A percentile compares a stretch with the other conserved stretches of the same genome.
Conservation (phyloP, 2,329 filamentous ascomycete species). For the Penicillium sp. region DNA sequence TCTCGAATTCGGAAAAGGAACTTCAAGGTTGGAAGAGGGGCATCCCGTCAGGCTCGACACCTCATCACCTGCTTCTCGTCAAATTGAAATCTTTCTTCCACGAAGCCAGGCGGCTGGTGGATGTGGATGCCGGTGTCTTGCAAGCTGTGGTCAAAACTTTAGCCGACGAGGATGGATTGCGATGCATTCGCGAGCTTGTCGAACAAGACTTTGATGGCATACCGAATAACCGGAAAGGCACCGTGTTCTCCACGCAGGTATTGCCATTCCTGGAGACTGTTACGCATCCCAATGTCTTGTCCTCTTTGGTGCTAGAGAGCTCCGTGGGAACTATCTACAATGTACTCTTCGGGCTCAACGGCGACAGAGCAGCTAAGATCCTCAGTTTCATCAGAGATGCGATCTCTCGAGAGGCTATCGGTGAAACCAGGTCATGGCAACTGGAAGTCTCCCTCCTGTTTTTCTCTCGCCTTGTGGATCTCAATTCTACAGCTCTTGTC, state of each 20-base stretch:
- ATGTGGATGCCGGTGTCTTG: slow-evolving; percentile 27
- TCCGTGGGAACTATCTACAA: not conserved
- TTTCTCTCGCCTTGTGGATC: slow-evolving; percentile 41
- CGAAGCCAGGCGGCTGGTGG: slow-evolving; percentile 33
- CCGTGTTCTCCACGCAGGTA: slow-evolving; percentile 36
- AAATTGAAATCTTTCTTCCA: slow-evolving; percentile 30
- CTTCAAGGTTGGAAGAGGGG: not conserved
- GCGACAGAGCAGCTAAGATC: not conserved
- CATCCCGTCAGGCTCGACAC: not conserved
- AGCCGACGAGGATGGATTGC: slow-evolving; percentile 39
- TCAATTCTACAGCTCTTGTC: slow-evolving; percentile 47
- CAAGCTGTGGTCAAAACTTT: slow-evolving; percentile 41
- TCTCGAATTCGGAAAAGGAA: not conserved
- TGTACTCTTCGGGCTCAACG: not conserved
- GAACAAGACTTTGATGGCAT: slow-evolving; percentile 29
- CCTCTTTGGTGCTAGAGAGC: not conserved
- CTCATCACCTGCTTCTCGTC: not conserved
- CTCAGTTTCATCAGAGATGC: slow-evolving; percentile 5
- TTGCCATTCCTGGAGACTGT: slow-evolving; percentile 52
- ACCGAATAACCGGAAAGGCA: slow-evolving; percentile 28
- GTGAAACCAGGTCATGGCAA: slow-evolving; percentile 12
- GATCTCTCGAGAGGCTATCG: slow-evolving; percentile 19
- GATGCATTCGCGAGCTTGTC: slow-evolving; percentile 37
- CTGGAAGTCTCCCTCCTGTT: slow-evolving; percentile 33
- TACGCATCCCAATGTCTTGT: slow-evolving; percentile 48